Percentiles rank a stretch among this genome's conserved stretches.
Evolutionary conservation across 2,329 filamentous ascomycete genomes (phyloP).

Genomic region (Corinectria fuckeliana): DNA sequence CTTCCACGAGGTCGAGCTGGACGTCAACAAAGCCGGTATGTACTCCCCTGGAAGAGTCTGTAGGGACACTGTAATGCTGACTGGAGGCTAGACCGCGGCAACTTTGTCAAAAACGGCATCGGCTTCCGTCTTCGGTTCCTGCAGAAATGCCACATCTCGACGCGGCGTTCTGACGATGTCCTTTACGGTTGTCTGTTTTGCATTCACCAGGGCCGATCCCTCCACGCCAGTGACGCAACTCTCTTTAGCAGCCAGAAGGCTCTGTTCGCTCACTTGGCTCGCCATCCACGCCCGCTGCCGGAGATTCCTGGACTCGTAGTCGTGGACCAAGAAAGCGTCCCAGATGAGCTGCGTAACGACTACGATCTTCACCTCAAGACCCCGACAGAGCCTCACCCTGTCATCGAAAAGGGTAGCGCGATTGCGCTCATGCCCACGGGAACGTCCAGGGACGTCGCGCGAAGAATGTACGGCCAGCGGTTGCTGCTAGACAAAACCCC

Average conservation of each 20-base stretch:
- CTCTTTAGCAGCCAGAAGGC: conserved; percentile 62
- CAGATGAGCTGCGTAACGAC: conserved; percentile 51
- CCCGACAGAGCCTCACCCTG: conserved; percentile 49
- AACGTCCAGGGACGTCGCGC: conserved; percentile 54
- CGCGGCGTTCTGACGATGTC: conserved; percentile 58
- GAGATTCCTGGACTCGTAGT: conserved; percentile 55
- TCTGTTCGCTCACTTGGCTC: conserved; percentile 59
- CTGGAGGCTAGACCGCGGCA: conserved; percentile 49
- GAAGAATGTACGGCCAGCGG: conserved; percentile 55
- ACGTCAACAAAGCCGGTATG: conserved; percentile 57
- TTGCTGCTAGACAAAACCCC: conserved; percentile 52
- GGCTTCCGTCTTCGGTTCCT: conserved; percentile 61
- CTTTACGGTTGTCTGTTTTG: conserved; percentile 64
- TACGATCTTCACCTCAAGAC: conserved; percentile 59
- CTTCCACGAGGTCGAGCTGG: conserved; percentile 58
- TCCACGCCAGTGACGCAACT: conserved; percentile 61
- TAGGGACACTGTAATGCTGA: conserved; percentile 16
- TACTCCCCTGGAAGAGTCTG: background rate
- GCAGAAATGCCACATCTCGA: conserved; percentile 61
- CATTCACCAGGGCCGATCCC: conserved; percentile 54
- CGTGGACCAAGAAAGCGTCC: conserved; percentile 52
- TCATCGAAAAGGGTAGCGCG: conserved; percentile 49
- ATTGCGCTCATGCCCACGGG: conserved; percentile 52
- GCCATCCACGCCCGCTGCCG: conserved; percentile 61
- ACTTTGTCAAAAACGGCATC: conserved; percentile 53